Conservation (phyloP, 1,284 basidiomycete genomes). For the Cryptococcus sp. region DNA sequence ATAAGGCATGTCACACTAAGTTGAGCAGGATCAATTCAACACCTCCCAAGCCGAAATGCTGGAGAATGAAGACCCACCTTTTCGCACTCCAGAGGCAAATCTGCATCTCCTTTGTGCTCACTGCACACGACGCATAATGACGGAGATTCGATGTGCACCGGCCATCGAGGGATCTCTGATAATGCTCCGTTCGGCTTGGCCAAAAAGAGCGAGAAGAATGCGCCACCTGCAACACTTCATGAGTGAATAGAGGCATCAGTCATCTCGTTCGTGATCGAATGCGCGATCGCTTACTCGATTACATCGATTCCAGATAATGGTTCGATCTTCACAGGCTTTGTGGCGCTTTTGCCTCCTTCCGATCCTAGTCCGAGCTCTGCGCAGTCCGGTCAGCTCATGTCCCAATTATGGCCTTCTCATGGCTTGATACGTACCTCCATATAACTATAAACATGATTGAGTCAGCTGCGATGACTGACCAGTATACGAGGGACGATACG, state of each 20-base stretch:
- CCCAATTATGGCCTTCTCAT: not conserved
- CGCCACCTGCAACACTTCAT: conserved; percentile 73
- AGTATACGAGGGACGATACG: conserved; percentile 19
- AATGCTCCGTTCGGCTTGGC: conserved; percentile 68
- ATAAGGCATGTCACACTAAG: conserved; percentile 83
- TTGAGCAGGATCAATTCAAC: conserved; percentile 2
- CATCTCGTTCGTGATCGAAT: not conserved
- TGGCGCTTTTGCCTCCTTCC: conserved; percentile 79
- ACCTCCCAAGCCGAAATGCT: not conserved
- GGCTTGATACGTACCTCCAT: conserved; percentile 27
- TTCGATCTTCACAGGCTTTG: conserved; percentile 75
- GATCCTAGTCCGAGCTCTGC: conserved; percentile 78
- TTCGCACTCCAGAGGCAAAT: conserved; percentile 73
- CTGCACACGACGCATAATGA: conserved; percentile 72
- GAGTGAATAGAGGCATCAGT: not conserved
- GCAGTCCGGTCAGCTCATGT: not conserved
- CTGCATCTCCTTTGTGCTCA: conserved; percentile 66
- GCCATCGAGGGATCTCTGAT: conserved; percentile 73
- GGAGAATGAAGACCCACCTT: conserved; percentile 60
- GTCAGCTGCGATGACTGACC: not conserved
- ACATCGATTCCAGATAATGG: conserved; percentile 73
- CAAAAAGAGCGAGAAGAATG: conserved; percentile 81
- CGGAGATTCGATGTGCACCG: conserved; percentile 67
- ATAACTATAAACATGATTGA: conserved; percentile 20
- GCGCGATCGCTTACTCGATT: conserved; percentile 62